These are phyloP conservation scores for Schwanniomyces occidentalis DNA, from an alignment of 805 yeast species.

Conservation along the genomic window DNA sequence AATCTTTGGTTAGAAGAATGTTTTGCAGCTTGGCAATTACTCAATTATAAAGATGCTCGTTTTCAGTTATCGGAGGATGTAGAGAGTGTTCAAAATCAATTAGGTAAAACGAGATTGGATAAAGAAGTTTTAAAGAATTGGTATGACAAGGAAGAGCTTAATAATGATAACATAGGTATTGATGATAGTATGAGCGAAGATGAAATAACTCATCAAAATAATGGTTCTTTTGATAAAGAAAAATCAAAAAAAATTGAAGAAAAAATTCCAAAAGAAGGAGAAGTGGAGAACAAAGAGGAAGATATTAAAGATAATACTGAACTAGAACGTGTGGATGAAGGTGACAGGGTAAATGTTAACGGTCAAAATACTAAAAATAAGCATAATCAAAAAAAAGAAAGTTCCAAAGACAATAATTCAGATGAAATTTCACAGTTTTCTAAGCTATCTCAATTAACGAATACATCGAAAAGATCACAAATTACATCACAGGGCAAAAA, in stretches of 20 bases:
- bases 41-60: conserved; percentile 45
- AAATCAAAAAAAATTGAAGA: conserved; percentile 1
- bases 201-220: conserved; percentile 11
- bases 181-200: conserved; percentile 31
- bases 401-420: no score
- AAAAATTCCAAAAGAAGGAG: neutral
- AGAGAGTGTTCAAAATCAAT: conserved; percentile 41
- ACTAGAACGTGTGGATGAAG: no score
- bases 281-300: neutral
- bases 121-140: conserved; percentile 41
- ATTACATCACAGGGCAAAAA: neutral
- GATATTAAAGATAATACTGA: neutral
- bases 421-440: no score
- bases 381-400: no score
- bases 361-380: no score
- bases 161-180: conserved; percentile 18
- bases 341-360: no score
- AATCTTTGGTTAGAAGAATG: conserved; percentile 90
- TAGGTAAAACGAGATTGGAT: conserved; percentile 54
- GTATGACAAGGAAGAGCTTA: conserved; percentile 15
- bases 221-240: neutral
- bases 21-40: conserved; percentile 56
- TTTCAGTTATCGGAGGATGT: conserved; percentile 49
- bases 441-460: no score
- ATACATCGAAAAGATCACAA: conserved; percentile 1